Base-by-base conservation (phyloP, 805 yeast genomes). In the Huiozyma sinensis region DNA sequence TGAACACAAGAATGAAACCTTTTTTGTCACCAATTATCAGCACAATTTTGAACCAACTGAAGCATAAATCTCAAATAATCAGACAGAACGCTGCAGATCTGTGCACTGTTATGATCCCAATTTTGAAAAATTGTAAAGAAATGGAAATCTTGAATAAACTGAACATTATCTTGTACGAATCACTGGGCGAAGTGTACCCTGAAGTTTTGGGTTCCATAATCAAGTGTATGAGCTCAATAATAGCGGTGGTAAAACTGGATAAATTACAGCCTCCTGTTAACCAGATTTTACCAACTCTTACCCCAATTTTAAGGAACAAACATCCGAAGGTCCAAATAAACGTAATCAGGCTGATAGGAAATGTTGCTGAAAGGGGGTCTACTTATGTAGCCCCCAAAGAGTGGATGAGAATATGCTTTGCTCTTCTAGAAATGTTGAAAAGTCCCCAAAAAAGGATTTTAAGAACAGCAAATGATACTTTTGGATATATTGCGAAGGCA, bases 341-440 rank as follows among this genome's bases (percentile, higher is more conserved):
- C 48, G 76, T 89, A 7, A 83, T 92, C 34, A 76, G 72, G 38
- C 66, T 90, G 13, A 81, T 92, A 28, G 96, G 96, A 2, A 69
- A 77, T 41, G 81, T 90, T 44, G 96, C 97, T 0, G 76, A 73
- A 40, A 71, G 76, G 38, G 89, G 84, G 7, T 80, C 95, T 1
- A 94, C 85, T 50, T 76, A 77, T 44, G 84, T 88, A 11, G 79
- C 88, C 33, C 95, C 95, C 3, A 78, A 86, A 48, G 99, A 92
- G 63, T 92, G 98, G 99, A 86, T 92, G 90, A 72, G 97, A 49
- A 84, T 90, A 28, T 85, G 96, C 56, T 87, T 85, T 62, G 96
- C 89, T 55, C 69, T 92, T 32, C 64, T 92, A 39, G 97, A 92
- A 52, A 79, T 90, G 79, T 71, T 92, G 47, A 87, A 86, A 57